Percentiles rank a stretch among this genome's conserved stretches.
Evolutionary conservation across 1,139 yeast species (phyloP).

Genomic region (Nakaseomyces sp.): DNA sequence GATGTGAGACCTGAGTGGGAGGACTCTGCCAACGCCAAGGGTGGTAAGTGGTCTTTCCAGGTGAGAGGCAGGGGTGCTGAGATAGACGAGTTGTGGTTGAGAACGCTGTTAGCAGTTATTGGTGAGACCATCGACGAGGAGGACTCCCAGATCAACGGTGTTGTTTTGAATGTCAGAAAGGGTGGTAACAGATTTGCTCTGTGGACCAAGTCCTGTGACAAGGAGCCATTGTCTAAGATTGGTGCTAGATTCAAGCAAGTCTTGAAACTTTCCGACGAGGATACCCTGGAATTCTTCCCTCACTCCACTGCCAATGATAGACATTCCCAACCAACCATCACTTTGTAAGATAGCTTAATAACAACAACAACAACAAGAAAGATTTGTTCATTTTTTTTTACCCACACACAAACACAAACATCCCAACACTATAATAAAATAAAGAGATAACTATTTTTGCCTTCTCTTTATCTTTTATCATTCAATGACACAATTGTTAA

Average conservation of each 20-base stretch:
- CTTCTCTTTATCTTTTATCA: too few relatives aligned
- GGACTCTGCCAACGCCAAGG: constrained; percentile 75
- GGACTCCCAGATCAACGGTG: constrained; percentile 83
- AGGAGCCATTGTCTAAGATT: constrained; percentile 51
- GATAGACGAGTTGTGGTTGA: constrained; percentile 88
- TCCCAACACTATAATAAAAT: too few relatives aligned
- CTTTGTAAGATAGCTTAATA: constrained; percentile 23
- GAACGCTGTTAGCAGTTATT: constrained; percentile 81
- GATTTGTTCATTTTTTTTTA: neutral
- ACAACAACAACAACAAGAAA: neutral
- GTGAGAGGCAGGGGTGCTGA: constrained; percentile 56
- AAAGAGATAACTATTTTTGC: too few relatives aligned
- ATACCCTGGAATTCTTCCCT: constrained; percentile 30
- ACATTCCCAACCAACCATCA: constrained; percentile 30
- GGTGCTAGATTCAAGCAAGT: constrained; percentile 71
- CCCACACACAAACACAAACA: neutral
- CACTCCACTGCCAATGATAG: constrained; percentile 31
- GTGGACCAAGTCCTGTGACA: constrained; percentile 84
- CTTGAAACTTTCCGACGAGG: constrained; percentile 28
- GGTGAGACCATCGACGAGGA: constrained; percentile 88
- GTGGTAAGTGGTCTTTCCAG: constrained; percentile 91
- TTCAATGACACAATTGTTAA: too few relatives aligned
- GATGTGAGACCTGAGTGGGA: constrained; percentile 99
- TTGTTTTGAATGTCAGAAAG: constrained; percentile 81
- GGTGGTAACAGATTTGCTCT: constrained; percentile 78